phyloP scores from a whole-genome alignment of 352 stramenopile genomes.

The Aphanomyces cochlioides region DNA sequence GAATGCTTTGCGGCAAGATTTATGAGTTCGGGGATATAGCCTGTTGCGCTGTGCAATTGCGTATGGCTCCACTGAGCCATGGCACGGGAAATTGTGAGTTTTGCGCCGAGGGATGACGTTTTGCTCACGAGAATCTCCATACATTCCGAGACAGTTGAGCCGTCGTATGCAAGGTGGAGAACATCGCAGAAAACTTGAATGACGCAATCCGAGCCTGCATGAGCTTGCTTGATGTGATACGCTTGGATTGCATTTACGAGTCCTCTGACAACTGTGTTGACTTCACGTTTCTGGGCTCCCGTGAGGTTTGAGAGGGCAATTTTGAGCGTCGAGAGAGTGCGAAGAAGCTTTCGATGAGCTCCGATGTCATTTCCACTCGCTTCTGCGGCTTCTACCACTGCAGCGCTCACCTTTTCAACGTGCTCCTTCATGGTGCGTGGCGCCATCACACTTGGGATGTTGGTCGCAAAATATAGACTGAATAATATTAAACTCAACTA shows the following conservation, averaged over 20 bases:
- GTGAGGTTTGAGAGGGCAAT: not conserved
- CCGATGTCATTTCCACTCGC: not conserved
- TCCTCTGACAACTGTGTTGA: conserved; percentile 9
- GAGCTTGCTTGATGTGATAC: conserved; percentile 15
- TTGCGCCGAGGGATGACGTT: conserved; percentile 18
- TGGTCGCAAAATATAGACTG: not conserved
- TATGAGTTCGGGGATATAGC: conserved; percentile 67
- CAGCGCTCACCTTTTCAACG: conserved; percentile 9
- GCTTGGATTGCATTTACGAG: conserved; percentile 18
- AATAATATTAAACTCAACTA: not conserved
- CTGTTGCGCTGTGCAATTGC: conserved; percentile 41
- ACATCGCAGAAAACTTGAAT: conserved; percentile 67
- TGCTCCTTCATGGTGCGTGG: conserved; percentile 22
- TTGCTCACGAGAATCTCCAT: conserved; percentile 26
- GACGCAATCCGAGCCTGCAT: conserved; percentile 42
- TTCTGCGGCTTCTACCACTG: conserved; percentile 23
- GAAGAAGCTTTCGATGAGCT: conserved; percentile 19
- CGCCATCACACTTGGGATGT: not conserved
- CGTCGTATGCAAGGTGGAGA: conserved; percentile 70
- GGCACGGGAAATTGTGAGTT: conserved; percentile 27
- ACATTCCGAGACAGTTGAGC: conserved; percentile 43
- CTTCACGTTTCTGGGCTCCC: conserved; percentile 1
- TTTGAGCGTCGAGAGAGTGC: conserved; percentile 20
- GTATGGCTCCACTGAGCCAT: conserved; percentile 16
- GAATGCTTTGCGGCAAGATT: conserved; percentile 56